Evolutionary conservation across 305 asterid genomes (phyloP).

Genomic region (Fraxinus floribunda): DNA sequence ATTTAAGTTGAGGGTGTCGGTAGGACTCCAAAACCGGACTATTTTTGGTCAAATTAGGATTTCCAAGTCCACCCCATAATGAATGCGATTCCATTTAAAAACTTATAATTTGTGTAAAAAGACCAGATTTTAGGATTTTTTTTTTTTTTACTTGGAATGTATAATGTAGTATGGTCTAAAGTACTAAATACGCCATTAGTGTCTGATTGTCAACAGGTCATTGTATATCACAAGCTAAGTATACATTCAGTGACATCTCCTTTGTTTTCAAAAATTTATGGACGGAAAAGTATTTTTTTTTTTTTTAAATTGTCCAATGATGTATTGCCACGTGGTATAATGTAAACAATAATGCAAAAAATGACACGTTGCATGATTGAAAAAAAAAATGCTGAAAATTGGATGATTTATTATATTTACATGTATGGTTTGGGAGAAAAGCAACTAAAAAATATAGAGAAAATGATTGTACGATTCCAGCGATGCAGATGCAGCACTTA

Average conservation of each 20-base stretch:
- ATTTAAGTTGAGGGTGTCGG: neutral
- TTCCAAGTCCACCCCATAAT: neutral
- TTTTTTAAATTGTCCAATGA: too few species aligned
- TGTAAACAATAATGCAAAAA: too few species aligned
- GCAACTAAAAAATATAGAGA: neutral
- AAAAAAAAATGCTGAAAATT: neutral
- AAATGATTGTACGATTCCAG: neutral
- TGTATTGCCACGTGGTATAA: too few species aligned
- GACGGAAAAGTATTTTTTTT: too few species aligned
- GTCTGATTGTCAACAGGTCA: neutral
- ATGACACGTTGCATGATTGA: too few species aligned
- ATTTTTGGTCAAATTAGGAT: neutral
- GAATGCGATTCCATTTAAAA: neutral
- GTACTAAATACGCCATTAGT: neutral
- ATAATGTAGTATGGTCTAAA: neutral
- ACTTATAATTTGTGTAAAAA: neutral
- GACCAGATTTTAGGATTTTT: neutral
- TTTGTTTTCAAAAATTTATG: too few species aligned
- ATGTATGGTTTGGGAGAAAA: neutral
- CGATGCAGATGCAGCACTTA: neutral
- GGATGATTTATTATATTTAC: neutral
- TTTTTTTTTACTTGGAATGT: too few species aligned
- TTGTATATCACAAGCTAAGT: neutral
- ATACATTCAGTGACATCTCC: too few species aligned
- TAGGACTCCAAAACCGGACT: neutral